Evolutionary conservation across 176 grass and related monocot species (phyloP).

Genomic region (Cenchrus fungigraminus): DNA sequence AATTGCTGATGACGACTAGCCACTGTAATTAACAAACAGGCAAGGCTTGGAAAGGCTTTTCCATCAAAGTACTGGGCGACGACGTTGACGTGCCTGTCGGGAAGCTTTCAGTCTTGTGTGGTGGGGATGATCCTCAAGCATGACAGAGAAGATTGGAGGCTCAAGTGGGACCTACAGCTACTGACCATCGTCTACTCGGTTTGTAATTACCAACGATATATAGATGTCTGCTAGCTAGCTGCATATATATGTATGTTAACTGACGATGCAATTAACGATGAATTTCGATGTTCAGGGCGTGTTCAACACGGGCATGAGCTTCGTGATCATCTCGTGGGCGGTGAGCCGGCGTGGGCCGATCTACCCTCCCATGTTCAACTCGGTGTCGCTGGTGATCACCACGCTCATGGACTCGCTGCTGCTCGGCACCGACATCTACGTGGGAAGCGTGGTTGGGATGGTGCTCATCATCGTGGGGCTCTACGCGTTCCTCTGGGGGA

Average conservation of each 20-base stretch:
- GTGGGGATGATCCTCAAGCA: conserved; percentile 1
- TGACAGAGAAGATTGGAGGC: conserved; percentile 25
- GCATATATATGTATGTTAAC: too few species aligned
- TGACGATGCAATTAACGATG: too few species aligned
- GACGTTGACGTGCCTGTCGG: conserved; percentile 43
- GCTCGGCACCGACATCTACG: conserved; percentile 35
- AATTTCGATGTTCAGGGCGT: conserved; percentile 8
- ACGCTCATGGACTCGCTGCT: conserved; percentile 9
- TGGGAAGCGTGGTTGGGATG: neutral
- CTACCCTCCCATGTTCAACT: conserved; percentile 59
- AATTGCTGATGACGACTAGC: too few species aligned
- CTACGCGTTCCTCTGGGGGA: conserved; percentile 46
- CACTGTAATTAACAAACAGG: neutral
- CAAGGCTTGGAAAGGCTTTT: conserved; percentile 40
- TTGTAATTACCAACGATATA: neutral
- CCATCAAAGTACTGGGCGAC: conserved; percentile 42
- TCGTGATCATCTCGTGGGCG: conserved; percentile 49
- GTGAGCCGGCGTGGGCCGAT: conserved; percentile 34
- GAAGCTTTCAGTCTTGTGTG: conserved; percentile 14
- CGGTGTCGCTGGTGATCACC: conserved; percentile 44
- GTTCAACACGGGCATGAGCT: conserved; percentile 41
- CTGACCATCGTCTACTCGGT: conserved; percentile 48
- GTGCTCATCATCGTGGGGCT: conserved; percentile 44
- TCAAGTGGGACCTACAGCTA: conserved; percentile 56
- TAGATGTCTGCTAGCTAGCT: too few species aligned